These are phyloP conservation scores for Rhodotorula glutinis DNA, from an alignment of 1,284 basidiomycete species.

Conservation along the genomic window DNA sequence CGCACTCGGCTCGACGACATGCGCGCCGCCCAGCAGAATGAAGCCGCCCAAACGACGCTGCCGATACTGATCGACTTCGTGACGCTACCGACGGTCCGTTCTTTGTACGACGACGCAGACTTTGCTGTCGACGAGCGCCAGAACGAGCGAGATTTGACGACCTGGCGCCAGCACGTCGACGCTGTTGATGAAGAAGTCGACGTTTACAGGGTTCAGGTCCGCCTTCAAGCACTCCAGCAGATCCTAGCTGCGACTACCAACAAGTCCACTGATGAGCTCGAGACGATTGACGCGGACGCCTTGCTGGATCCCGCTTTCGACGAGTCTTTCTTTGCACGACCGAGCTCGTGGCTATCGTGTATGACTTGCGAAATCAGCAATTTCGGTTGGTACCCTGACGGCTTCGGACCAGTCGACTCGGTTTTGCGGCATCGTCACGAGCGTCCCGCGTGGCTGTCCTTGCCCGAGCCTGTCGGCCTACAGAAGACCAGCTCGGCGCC, in stretches of 20 bases:
- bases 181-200: slow-evolving; percentile 5
- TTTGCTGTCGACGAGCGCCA: neutral
- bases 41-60: neutral
- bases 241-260: slow-evolving; percentile 11
- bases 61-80: slow-evolving; percentile 8
- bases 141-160: neutral
- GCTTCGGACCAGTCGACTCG: neutral
- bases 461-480: too few species aligned
- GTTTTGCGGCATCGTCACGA: neutral
- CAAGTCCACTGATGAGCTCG: neutral
- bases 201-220: neutral
- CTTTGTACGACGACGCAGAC: neutral
- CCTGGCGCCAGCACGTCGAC: neutral
- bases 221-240: slow-evolving; percentile 2
- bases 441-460: too few species aligned
- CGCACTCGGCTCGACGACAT: neutral
- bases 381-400: too few species aligned
- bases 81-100: slow-evolving; percentile 6
- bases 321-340: slow-evolving; percentile 7
- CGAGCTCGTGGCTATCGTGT: slow-evolving; percentile 13
- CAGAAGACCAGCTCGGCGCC: too few species aligned
- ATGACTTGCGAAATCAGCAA: too few species aligned
- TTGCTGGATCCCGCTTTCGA: neutral
- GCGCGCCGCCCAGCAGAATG: neutral
- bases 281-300: neutral